Percentiles rank a stretch among this genome's conserved stretches.
These are phyloP conservation scores for Monotropa hypopitys DNA, from an alignment of 179 eudicot genomes.

Conservation along the genomic window DNA sequence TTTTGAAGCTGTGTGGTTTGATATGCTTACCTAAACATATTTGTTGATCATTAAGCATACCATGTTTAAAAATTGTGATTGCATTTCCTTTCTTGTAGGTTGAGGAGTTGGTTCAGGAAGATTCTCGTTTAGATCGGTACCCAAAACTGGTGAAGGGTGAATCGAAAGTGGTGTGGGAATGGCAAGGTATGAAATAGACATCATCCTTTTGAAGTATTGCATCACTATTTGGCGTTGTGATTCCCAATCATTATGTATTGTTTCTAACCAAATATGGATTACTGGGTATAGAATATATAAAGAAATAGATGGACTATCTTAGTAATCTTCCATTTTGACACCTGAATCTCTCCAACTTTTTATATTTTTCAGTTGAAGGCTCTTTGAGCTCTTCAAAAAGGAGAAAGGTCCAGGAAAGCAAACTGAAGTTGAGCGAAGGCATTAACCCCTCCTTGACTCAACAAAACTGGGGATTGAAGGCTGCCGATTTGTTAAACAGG, in stretches of 20 bases:
- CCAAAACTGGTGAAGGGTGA: constrained; percentile 94
- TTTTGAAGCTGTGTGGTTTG: background rate
- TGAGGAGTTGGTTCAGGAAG: constrained; percentile 71
- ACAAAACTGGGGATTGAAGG: constrained; percentile 11
- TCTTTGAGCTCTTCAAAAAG: constrained; percentile 58
- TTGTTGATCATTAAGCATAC: background rate
- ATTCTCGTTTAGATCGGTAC: constrained; percentile 79
- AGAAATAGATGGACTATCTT: background rate
- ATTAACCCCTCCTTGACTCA: constrained; percentile 13
- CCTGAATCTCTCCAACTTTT: constrained; percentile 1
- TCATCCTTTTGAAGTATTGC: background rate
- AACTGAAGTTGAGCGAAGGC: constrained; percentile 16
- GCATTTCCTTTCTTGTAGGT: constrained; percentile 31
- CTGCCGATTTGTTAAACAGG: constrained; percentile 17
- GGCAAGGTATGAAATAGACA: constrained; percentile 63
- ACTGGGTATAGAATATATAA: background rate
- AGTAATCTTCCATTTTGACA: background rate
- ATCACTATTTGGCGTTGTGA: background rate
- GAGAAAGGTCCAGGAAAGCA: constrained; percentile 20
- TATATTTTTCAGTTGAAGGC: constrained; percentile 52
- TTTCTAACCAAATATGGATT: background rate
- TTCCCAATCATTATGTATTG: background rate
- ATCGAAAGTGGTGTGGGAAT: constrained; percentile 93
- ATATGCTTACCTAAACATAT: background rate
- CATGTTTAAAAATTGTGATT: background rate